phyloP scores from a whole-genome alignment of 805 yeast species.

The Nakazawaea populi region DNA sequence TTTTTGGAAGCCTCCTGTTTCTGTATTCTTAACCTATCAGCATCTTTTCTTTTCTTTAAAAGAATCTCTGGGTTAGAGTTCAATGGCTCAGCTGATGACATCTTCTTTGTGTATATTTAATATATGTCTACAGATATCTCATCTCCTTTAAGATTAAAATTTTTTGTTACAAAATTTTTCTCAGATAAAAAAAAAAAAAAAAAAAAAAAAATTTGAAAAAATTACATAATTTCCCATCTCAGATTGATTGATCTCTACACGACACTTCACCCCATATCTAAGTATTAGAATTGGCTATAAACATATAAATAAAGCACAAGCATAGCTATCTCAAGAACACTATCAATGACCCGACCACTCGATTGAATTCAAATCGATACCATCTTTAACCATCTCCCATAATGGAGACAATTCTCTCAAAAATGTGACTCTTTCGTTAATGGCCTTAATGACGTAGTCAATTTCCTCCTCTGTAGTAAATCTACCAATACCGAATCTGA shows the following conservation, averaged over 20 bases:
- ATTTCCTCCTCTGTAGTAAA: constrained; percentile 95
- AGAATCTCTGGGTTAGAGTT: constrained; percentile 74
- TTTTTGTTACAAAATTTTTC: background rate
- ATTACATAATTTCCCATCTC: too few relatives aligned
- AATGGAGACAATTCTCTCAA: constrained; percentile 89
- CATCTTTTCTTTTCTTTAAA: constrained; percentile 72
- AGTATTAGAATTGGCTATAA: too few relatives aligned
- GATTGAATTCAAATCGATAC: constrained; percentile 87
- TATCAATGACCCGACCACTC: constrained; percentile 95
- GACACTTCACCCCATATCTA: too few relatives aligned
- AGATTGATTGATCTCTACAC: too few relatives aligned
- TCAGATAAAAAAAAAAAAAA: background rate
- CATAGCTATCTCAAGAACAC: background rate
- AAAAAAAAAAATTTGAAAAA: background rate
- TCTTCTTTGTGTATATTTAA: background rate
- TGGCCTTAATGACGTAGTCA: constrained; percentile 88
- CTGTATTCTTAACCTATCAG: constrained; percentile 65
- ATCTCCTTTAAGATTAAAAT: background rate
- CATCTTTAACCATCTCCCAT: constrained; percentile 99
- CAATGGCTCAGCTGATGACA: constrained; percentile 18
- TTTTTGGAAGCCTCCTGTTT: constrained; percentile 61
- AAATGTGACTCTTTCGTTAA: constrained; percentile 82
- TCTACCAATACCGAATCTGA: constrained; percentile 94
- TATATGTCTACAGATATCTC: background rate
- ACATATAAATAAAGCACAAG: too few relatives aligned